These are phyloP conservation scores for Leucogyrophana mollusca DNA, from an alignment of 768 basidiomycete species.

Conservation along the genomic window DNA sequence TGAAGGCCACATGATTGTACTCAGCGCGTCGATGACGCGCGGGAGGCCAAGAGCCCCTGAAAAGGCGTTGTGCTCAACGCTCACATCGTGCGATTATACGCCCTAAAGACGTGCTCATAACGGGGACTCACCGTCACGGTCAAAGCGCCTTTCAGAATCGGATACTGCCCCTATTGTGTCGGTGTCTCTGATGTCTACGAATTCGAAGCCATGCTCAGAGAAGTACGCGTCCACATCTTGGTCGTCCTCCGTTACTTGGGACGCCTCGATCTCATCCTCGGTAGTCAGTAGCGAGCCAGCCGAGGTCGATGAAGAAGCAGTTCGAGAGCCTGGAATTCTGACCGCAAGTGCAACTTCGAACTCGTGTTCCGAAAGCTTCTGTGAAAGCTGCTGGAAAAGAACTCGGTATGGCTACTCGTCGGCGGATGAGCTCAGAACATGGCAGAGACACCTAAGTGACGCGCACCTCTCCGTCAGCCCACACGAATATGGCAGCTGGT, in stretches of 20 bases:
- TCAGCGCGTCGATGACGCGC: conserved; percentile 74
- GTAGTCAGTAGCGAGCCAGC: background rate
- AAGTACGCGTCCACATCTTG: conserved; percentile 64
- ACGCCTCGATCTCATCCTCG: conserved; percentile 16
- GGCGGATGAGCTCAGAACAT: conserved; percentile 3
- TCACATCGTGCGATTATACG: background rate
- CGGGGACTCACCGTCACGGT: conserved; percentile 16
- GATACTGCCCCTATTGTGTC: background rate
- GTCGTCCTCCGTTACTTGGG: conserved; percentile 37
- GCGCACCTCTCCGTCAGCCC: conserved; percentile 65
- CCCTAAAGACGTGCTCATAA: background rate
- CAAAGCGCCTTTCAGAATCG: background rate
- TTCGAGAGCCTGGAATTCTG: conserved; percentile 36
- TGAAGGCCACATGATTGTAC: conserved; percentile 88
- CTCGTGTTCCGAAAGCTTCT: conserved; percentile 47
- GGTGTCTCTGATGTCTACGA: conserved; percentile 45
- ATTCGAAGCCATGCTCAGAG: conserved; percentile 74
- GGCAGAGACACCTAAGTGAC: background rate
- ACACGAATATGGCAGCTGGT: conserved; percentile 76
- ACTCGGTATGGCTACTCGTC: conserved; percentile 54
- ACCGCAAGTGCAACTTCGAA: conserved; percentile 76
- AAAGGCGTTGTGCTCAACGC: background rate
- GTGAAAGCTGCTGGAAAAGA: conserved; percentile 48
- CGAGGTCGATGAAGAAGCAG: background rate
- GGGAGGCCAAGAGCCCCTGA: conserved; percentile 55